Evolutionary conservation across 2,329 filamentous ascomycete genomes (phyloP).

Genomic region (Karstenula rhodostoma): DNA sequence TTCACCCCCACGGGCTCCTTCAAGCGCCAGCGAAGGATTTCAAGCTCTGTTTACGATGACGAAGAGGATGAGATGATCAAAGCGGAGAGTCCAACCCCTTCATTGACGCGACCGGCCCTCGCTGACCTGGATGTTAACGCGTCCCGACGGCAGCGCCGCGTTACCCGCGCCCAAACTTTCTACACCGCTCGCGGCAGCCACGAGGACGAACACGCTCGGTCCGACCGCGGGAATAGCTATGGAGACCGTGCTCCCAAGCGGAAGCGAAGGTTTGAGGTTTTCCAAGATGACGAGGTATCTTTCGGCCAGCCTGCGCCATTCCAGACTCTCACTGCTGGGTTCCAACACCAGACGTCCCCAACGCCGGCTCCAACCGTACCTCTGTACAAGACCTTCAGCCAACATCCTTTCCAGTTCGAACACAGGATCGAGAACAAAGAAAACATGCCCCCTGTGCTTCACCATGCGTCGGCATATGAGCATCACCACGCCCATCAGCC

Average conservation of each 20-base stretch:
- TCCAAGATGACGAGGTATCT: conserved; percentile 49
- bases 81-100: conserved; percentile 42
- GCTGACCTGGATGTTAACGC: conserved; percentile 43
- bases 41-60: conserved; percentile 52
- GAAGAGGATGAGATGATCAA: conserved; percentile 50
- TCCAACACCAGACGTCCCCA: conserved; percentile 36
- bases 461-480: conserved; percentile 34
- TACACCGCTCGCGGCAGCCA: conserved; percentile 35
- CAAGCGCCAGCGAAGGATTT: conserved; percentile 55
- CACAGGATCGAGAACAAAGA: conserved; percentile 49
- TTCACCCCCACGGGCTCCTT: conserved; percentile 59
- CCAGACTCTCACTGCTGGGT: conserved; percentile 46
- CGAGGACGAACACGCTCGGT: conserved; percentile 39
- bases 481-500: conserved; percentile 36
- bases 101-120: conserved; percentile 38
- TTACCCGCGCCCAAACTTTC: conserved; percentile 26
- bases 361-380: conserved; percentile 34
- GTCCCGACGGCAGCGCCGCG: conserved; percentile 42
- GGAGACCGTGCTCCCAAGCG: conserved; percentile 40
- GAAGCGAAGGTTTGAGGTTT: conserved; percentile 52
- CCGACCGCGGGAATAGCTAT: conserved; percentile 39
- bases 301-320: conserved; percentile 44
- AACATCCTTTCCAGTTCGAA: conserved; percentile 40
- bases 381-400: conserved; percentile 39
- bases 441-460: conserved; percentile 35